Evolutionary conservation across 2,329 filamentous ascomycete genomes (phyloP).

Genomic region (Aspergillus sp.): DNA sequence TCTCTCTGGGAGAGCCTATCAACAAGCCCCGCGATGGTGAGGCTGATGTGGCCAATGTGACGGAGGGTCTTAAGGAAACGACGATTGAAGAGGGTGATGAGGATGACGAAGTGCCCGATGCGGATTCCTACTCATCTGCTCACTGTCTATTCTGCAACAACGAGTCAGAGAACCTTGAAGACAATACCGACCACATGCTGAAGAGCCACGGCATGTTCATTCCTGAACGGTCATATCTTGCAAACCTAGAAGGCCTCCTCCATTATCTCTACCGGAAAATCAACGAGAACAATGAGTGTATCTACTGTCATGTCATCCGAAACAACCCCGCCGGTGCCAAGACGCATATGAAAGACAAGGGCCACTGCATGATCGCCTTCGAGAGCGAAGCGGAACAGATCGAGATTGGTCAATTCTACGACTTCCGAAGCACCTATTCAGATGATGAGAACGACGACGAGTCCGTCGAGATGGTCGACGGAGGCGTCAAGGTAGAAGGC

Average conservation of each 20-base stretch:
- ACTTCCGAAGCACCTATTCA: slow-evolving; percentile 93
- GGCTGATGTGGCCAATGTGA: slow-evolving; percentile 73
- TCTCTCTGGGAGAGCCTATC: slow-evolving; percentile 82
- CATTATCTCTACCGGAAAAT: slow-evolving; percentile 77
- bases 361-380: slow-evolving; percentile 96
- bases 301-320: slow-evolving; percentile 83
- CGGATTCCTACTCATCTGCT: slow-evolving; percentile 49
- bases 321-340: slow-evolving; percentile 77
- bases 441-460: slow-evolving; percentile 68
- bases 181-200: slow-evolving; percentile 87
- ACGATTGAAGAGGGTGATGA: slow-evolving; percentile 52
- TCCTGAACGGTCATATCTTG: slow-evolving; percentile 81
- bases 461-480: slow-evolving; percentile 44
- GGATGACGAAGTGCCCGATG: slow-evolving; percentile 38
- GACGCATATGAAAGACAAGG: slow-evolving; percentile 96
- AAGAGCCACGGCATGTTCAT: slow-evolving; percentile 94
- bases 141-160: slow-evolving; percentile 91
- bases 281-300: slow-evolving; percentile 75
- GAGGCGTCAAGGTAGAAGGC: slow-evolving; percentile 61
- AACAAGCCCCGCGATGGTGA: slow-evolving; percentile 60
- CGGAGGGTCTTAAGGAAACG: slow-evolving; percentile 73
- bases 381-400: slow-evolving; percentile 85
- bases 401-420: slow-evolving; percentile 94
- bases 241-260: slow-evolving; percentile 78
- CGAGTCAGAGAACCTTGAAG: slow-evolving; percentile 69